These are phyloP conservation scores for Camellia granthamiana DNA, from an alignment of 148 eudicot species.

Conservation along the genomic window DNA sequence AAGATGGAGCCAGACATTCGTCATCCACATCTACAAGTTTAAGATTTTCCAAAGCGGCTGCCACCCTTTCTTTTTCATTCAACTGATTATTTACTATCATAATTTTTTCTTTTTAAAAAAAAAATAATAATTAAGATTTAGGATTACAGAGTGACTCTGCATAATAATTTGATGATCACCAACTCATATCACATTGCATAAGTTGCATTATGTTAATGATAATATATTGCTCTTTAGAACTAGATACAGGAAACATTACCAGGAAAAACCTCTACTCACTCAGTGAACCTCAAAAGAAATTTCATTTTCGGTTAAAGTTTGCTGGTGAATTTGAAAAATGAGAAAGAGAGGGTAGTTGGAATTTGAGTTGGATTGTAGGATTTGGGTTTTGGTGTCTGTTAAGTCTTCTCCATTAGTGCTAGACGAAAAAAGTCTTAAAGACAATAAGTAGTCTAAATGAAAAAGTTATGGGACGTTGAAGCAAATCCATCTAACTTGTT, in stretches of 20 bases:
- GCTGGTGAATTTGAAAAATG: no score
- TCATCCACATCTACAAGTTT: constrained; percentile 86
- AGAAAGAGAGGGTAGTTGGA: no score
- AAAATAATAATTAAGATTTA: neutral
- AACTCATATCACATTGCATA: neutral
- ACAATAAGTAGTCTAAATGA: no score
- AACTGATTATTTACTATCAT: constrained; percentile 77
- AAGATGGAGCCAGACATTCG: constrained; percentile 82
- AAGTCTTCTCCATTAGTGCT: no score
- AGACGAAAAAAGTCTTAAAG: no score
- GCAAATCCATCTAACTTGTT: no score
- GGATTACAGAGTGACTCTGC: neutral
- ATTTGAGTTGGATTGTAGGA: no score
- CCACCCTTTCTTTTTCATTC: constrained; percentile 93
- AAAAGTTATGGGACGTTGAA: no score
- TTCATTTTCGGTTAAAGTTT: neutral
- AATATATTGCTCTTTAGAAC: neutral
- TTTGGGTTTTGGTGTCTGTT: no score
- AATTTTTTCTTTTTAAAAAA: neutral
- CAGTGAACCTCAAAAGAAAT: neutral
- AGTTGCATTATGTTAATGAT: neutral
- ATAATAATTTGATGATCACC: neutral
- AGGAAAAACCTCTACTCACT: no score
- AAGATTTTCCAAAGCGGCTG: constrained; percentile 93
- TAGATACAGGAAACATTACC: neutral